A percentile compares a stretch with the other conserved stretches of the same genome.
These are phyloP conservation scores for Oryza coarctata DNA, from an alignment of 176 grass and related monocot genomes.

Conservation along the genomic window DNA sequence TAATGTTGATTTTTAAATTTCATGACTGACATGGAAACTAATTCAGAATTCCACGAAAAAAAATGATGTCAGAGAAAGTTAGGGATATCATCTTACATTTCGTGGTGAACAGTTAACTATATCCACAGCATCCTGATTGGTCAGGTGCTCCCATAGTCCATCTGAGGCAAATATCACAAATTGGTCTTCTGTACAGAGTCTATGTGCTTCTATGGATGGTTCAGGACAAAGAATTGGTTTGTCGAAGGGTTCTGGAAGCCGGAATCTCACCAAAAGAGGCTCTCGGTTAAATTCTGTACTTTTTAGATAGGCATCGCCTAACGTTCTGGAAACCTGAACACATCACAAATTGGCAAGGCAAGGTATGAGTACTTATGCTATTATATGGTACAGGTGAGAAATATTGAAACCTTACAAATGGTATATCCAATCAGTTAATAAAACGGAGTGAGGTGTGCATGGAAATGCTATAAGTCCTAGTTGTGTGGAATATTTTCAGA, in stretches of 20 bases:
- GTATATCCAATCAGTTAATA: not conserved
- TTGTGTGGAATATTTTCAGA: not conserved
- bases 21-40: not conserved
- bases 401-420: not conserved
- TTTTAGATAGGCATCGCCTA: conserved; percentile 59
- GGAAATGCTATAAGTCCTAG: not conserved
- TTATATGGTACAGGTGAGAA: not conserved
- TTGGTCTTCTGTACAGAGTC: conserved; percentile 42
- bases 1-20: not conserved
- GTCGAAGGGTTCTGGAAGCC: conserved; percentile 36
- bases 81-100: conserved; percentile 29
- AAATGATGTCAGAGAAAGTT: not conserved
- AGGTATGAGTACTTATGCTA: conserved; percentile 14
- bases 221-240: conserved; percentile 51
- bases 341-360: not conserved
- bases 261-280: conserved; percentile 38
- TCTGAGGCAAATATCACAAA: conserved; percentile 67
- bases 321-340: conserved; percentile 49
- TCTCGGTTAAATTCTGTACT: conserved; percentile 48
- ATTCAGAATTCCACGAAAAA: not conserved
- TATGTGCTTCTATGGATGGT: conserved; percentile 39
- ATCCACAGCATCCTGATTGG: conserved; percentile 46
- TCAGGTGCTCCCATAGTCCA: conserved; percentile 58
- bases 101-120: conserved; percentile 40
- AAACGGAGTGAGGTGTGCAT: not conserved